Evolutionary conservation across 139 green algal genomes (phyloP).

Genomic region (Closterium sp.): DNA sequence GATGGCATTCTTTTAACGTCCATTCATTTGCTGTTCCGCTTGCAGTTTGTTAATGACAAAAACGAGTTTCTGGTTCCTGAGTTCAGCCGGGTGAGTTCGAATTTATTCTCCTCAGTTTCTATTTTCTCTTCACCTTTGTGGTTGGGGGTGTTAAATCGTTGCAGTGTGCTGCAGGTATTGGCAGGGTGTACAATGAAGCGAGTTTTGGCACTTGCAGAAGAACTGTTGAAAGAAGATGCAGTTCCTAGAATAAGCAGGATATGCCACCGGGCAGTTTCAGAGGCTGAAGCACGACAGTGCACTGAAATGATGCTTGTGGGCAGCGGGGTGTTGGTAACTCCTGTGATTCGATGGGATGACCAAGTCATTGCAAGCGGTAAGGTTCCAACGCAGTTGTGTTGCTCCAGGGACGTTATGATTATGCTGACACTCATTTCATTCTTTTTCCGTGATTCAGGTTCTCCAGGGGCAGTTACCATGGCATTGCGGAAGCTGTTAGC

Average conservation of each 20-base stretch:
- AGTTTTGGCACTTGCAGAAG: slow-evolving; percentile 31
- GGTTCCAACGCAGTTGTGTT: neutral
- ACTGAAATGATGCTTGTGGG: slow-evolving; percentile 54
- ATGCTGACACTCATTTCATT: neutral
- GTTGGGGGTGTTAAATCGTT: neutral
- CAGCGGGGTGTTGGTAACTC: slow-evolving; percentile 43
- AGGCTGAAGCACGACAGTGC: slow-evolving; percentile 41
- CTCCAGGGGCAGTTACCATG: slow-evolving; percentile 18
- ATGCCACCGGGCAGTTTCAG: neutral
- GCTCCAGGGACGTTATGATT: neutral
- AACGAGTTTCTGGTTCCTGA: slow-evolving; percentile 32
- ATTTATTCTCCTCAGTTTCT: neutral
- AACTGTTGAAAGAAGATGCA: neutral
- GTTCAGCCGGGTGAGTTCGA: slow-evolving; percentile 26
- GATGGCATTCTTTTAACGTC: neutral
- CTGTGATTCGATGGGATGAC: slow-evolving; percentile 49
- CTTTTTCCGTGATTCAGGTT: slow-evolving; percentile 16
- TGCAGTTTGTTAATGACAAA: slow-evolving; percentile 32
- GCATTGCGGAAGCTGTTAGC: slow-evolving; percentile 26
- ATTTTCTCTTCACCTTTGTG: neutral
- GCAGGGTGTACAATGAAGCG: slow-evolving; percentile 32
- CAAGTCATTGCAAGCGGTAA: slow-evolving; percentile 42
- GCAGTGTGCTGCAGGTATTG: slow-evolving; percentile 28
- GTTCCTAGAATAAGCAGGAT: neutral
- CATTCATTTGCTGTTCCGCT: neutral